Evolutionary conservation across 352 stramenopile species (phyloP), one percentile per base, ranked within the genome.

Genomic region (Phytophthora nicotianae): DNA sequence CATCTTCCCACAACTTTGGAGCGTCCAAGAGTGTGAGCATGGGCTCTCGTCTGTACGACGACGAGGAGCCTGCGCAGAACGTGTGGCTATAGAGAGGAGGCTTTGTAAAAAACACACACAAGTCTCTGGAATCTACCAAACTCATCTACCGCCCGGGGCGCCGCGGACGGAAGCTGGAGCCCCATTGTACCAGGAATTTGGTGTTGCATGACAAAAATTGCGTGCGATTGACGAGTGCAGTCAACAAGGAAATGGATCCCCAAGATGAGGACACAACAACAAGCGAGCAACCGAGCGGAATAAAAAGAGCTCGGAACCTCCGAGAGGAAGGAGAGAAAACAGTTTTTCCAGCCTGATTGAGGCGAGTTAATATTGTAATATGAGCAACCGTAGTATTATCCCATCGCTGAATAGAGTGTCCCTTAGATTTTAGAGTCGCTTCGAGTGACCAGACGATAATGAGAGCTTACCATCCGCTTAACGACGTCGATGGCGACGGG

Each of bases 11-110:
- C 49, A 62, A 42, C 13, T 74, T 70, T 42, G 66, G 77, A 6
- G 76, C 87, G 55, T 90, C 82, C 40, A 93, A 93, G 75, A 93
- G 84, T 57, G 75, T 93, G 41, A 93, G 79, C 50, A 65, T 87
- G 35, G 73, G 47, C 26, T 75, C 76, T 11, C 73, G 62, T 40
- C 50, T 89, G 38, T 70, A 84, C 59, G 79, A 89, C 37, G 81
- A 91, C 37, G 81, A 90, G 33, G 81, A 90, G 57, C 84, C 84
- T 33, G 72, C 80, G 38, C 68, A 83, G 66, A 88, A 85, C 69
- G 76, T 89, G 56, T 93, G 84, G 84, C 78, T 91, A 61, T 93
- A 89, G 68, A 70, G 14, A 24, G 23, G 62, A 26, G 27, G 19
- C 55, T 62, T 43, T 43, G 4, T 62, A n/a, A 9, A 35, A 9